phyloP scores from a whole-genome alignment of 2,329 filamentous ascomycete species.

The Pseudogymnoascus sp. region DNA sequence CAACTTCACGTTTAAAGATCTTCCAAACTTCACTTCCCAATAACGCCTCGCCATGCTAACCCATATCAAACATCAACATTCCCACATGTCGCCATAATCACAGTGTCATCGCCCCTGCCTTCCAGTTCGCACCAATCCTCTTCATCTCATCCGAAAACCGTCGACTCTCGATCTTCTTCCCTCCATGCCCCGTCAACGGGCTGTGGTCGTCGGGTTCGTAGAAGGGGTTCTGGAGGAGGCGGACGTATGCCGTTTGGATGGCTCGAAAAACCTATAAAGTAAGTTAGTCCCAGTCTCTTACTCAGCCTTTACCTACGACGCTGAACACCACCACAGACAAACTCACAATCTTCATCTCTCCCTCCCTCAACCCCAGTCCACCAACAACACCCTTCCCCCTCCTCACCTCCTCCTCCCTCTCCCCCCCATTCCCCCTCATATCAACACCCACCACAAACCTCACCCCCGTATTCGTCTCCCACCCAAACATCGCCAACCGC shows the following conservation, averaged over 20 bases:
- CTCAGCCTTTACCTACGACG: not conserved
- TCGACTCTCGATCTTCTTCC: conserved; percentile 70
- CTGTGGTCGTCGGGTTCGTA: conserved; percentile 81
- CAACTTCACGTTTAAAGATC: not conserved
- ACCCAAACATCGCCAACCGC: conserved; percentile 86
- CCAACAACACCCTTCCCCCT: conserved; percentile 30
- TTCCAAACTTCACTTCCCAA: not conserved
- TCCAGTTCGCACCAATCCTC: conserved; percentile 79
- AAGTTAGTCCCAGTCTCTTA: conserved; percentile 14
- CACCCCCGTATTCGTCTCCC: conserved; percentile 90
- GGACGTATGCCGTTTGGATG: conserved; percentile 86
- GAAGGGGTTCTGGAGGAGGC: conserved; percentile 87
- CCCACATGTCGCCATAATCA: not conserved
- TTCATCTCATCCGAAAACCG: conserved; percentile 77
- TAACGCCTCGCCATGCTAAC: conserved; percentile 6
- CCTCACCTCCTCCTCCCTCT: conserved; percentile 14
- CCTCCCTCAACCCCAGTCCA: conserved; percentile 66
- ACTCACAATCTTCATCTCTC: conserved; percentile 76
- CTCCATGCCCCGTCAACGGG: conserved; percentile 46
- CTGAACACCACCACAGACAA: not conserved
- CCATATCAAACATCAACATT: not conserved
- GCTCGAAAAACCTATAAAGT: conserved; percentile 67
- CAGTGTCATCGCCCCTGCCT: conserved; percentile 46
- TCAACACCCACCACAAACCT: conserved; percentile 88
- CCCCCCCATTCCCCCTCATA: conserved; percentile 60